Evolutionary conservation across 2,329 filamentous ascomycete genomes (phyloP), one percentile per base, ranked within the genome.

Genomic region (Didymella pomorum): DNA sequence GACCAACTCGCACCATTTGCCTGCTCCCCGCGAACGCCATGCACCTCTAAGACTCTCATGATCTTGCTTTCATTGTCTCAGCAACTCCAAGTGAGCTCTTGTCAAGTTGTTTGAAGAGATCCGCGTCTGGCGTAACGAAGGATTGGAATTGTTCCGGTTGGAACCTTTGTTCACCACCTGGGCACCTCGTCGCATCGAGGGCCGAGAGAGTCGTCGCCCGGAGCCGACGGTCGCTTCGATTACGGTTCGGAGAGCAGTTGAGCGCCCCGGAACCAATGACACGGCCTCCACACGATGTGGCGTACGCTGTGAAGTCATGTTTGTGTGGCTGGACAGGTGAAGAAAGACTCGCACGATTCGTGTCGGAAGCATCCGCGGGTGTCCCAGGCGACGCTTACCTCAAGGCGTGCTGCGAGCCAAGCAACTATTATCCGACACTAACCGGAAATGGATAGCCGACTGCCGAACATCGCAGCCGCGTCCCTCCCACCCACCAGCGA

Each of bases 121-220:
- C 26, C 18, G 39, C 56, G 45, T 39, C 49, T 58, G 56, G 50
- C 50, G 56, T 49, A 53, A 46, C 29, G 18, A 14, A 31, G 26
- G 21, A 49, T 23, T 50, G 29, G 12, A 50, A 53, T 50, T 44
- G 39, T 50, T 53, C 56, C 50, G 49, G 56, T 41, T 33, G 9
- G 12, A 10, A 45, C 33, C 37, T 45, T 46, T n/a, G 45, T 29
- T 25, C 18, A 35, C 16, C 18, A 35, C 31, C 50, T 33, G 45
- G 50, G 11, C 18, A 35, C 31, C 50, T 33, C 50, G 50, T 58
- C 56, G 56, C 39, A 58, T 50, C 56, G 56, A 58, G 56, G 3
- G 16, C 50, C 56, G 44, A 50, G 25, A 31, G 18, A 33, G 14
- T 35, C 37, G 25, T 39, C 43, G 23, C 43, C 25, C 18, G 18